Conservation (phyloP, 2,329 filamentous ascomycete species). For the Zelopaecilomyces penicillatus region DNA sequence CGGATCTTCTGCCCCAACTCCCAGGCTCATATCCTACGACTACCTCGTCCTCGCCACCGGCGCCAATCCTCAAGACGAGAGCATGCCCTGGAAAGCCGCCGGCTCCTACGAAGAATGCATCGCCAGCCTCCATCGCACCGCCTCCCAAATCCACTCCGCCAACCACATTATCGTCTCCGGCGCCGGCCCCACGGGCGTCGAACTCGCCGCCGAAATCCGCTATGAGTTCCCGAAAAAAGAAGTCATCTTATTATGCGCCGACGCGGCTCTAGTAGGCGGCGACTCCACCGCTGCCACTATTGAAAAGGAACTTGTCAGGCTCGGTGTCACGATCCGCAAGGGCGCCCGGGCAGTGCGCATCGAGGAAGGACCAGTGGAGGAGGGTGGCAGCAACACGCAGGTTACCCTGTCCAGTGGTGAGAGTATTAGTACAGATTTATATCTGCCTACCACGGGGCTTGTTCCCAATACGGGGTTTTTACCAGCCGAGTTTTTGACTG, state of each 20-base stretch:
- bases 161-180: conserved; percentile 48
- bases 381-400: conserved; percentile 36
- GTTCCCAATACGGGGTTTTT: conserved; percentile 48
- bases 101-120: conserved; percentile 38
- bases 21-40: conserved; percentile 38
- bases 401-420: conserved; percentile 39
- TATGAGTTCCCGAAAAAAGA: conserved; percentile 42
- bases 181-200: conserved; percentile 47
- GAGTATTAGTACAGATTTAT: conserved; percentile 44
- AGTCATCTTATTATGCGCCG: conserved; percentile 38
- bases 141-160: conserved; percentile 34
- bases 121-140: conserved; percentile 30
- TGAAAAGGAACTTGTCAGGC: conserved; percentile 37
- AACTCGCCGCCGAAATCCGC: conserved; percentile 46
- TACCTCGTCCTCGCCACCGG: conserved; percentile 52
- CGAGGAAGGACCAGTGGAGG: conserved; percentile 14
- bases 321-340: conserved; percentile 41
- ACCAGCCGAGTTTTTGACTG: conserved; percentile 34
- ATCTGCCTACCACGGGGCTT: conserved; percentile 48
- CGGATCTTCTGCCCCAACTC: background rate
- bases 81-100: conserved; percentile 44
- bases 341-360: conserved; percentile 31
- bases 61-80: conserved; percentile 30
- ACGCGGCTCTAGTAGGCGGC: conserved; percentile 33
- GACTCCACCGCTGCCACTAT: conserved; percentile 35